Evolutionary conservation across 345 rosid genomes (phyloP), one percentile per base, ranked within the genome.

Genomic region (Capsella bursapastoris): DNA sequence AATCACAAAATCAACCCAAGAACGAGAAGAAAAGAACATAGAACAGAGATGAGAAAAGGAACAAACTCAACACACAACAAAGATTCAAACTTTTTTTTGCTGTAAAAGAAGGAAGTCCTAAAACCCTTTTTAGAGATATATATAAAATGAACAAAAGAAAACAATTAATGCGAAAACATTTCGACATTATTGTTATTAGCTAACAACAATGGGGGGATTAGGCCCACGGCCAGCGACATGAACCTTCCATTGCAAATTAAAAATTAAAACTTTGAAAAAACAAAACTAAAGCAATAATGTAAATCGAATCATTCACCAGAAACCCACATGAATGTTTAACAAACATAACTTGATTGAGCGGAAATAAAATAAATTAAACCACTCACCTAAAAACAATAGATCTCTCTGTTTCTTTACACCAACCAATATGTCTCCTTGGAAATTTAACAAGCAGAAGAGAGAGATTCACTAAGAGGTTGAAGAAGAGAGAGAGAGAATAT

Each of bases 301-400:
- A 22, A 70, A 65, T 65, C 22, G 52, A 78, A 78, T 72, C 77
- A 72, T 78, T 67, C 69, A 72, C 78, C 81, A 78, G 78, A 72
- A 78, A 72, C 65, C 14, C 73, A 72, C 76, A 66, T 78, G 72
- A 71, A 65, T 57, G 3, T 71, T 57, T 18, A 57, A 16, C 71
- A 64, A 45, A 56, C 38, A 63, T 40, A 53, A 63, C 18, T 3
- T 57, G 38, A 47, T 63, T 38, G 3, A 43, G 22, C 4, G 22
- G 47, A 18, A 53, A 40, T 1, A 16, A 8, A 15, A 47, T 6
- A 0, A 49, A 12, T 16, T 4, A 45, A 2, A 76, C 70, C 43
- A 76, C 80, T 55, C 65, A 76, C 80, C 71, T 0, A 55, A 3
- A 37, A 37, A 22, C 25, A 22, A 5, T 56, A 68, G 69, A 75